Base-by-base conservation (phyloP, 352 stramenopile species). In the Globisporangium middletonii region DNA sequence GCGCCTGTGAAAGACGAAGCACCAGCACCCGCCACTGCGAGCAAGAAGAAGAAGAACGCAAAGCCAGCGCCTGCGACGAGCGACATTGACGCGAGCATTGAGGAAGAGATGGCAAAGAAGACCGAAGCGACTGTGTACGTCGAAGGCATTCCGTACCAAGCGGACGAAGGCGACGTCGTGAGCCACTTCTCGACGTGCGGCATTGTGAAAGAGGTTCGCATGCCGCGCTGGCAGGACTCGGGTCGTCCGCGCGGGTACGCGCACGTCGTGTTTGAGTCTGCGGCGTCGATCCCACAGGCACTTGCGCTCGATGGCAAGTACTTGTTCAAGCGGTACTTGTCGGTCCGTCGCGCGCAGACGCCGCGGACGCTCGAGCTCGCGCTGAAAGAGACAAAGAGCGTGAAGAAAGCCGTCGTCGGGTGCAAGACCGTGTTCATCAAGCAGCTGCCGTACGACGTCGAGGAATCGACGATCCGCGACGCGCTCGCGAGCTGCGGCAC, bases 371-470 rank as follows among this genome's bases (percentile, higher is more conserved):
- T 91, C 6, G 83, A 93, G 56, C 60, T 87, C 59, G 79, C 80
- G 0, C 50, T 92, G 13, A 73, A 88, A 54, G 84, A 89, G 64
- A 73, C 83, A 42, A 89, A 73, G 26, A 63, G 51, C n/a, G 73
- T 69, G 19, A 87, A 88, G 62, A 90, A 89, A 53, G 65, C 65
- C 6, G 63, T 89, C 41, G 88, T 88, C 44, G 82, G 82, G 53
- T 98, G 95, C 67, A 80, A 83, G 38, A 98, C 83, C 12, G 73
- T 99, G 2, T 98, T 97, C 69, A 91, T 98, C 27, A 94, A 96
- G 59, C 97, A 99, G 66, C 71, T 99, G 27, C 92, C 94, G 1
- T 99, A 99, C 68, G 75, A 94, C 19, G 78, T 91, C 2, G 84
- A 93, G 52, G 89, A 97, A 49, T 68, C 86, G 27, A 72, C 86